These are phyloP conservation scores for Phytophthora palmivora DNA, from an alignment of 352 stramenopile species.

Conservation along the genomic window DNA sequence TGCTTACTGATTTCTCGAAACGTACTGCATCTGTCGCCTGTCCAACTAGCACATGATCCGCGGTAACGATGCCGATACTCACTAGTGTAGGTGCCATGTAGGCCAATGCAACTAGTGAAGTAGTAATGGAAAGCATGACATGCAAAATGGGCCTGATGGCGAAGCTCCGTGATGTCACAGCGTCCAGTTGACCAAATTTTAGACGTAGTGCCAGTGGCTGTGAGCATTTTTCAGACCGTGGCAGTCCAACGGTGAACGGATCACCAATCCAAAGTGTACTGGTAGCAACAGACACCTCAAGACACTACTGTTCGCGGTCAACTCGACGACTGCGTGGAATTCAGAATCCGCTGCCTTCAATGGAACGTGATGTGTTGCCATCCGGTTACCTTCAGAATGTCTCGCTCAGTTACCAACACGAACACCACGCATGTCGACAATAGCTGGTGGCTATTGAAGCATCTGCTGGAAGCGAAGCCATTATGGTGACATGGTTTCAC, in stretches of 20 bases:
- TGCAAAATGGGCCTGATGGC: slow-evolving; percentile 10
- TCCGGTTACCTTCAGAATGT: slow-evolving; percentile 10
- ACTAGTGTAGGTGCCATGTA: slow-evolving; percentile 14
- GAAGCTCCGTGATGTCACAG: slow-evolving; percentile 4
- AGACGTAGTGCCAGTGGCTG: neutral
- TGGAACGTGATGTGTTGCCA: no score
- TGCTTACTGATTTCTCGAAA: neutral
- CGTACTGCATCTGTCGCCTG: neutral
- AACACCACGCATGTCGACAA: neutral
- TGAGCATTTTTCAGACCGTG: no score
- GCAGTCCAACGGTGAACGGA: slow-evolving; percentile 2
- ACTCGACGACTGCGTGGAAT: neutral
- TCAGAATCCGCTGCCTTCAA: neutral
- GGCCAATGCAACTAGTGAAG: slow-evolving; percentile 5
- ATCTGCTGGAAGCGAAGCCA: slow-evolving; percentile 34
- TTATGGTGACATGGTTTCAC: slow-evolving; percentile 4
- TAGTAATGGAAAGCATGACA: slow-evolving; percentile 6
- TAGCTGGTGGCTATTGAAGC: slow-evolving; percentile 21
- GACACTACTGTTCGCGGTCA: neutral
- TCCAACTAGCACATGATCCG: slow-evolving; percentile 17
- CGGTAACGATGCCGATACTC: slow-evolving; percentile 1
- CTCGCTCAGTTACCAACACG: slow-evolving; percentile 3
- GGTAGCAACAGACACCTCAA: no score
- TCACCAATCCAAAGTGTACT: neutral
- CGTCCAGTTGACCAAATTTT: neutral